These are phyloP conservation scores for Laguncularia racemosa DNA, from an alignment of 345 rosid genomes.

Conservation along the genomic window DNA sequence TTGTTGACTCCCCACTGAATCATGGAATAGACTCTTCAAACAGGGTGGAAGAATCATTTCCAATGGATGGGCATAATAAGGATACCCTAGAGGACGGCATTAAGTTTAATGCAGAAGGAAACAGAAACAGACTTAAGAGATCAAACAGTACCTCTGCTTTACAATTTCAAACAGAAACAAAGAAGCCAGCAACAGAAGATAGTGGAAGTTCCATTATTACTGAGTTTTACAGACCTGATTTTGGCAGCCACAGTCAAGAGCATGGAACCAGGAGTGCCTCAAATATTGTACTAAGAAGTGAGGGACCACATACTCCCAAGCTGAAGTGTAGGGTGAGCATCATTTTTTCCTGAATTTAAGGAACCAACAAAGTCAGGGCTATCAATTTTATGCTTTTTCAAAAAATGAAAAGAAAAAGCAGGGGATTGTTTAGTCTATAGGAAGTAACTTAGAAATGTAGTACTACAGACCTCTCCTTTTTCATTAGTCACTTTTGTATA, in stretches of 20 bases:
- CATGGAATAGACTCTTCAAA: constrained; percentile 18
- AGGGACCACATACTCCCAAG: constrained; percentile 42
- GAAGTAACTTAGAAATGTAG: too few species aligned
- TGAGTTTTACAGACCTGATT: constrained; percentile 63
- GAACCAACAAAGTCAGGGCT: background rate
- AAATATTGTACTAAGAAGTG: constrained; percentile 33
- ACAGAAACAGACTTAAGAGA: constrained; percentile 59
- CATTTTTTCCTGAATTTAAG: constrained; percentile 7
- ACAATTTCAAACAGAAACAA: constrained; percentile 33
- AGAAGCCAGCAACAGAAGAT: constrained; percentile 42
- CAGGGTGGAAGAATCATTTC: constrained; percentile 18
- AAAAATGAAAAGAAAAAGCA: too few species aligned
- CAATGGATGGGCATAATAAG: constrained; percentile 20
- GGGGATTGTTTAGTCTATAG: too few species aligned
- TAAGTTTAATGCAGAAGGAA: constrained; percentile 36
- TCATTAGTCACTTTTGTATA: constrained; percentile 13
- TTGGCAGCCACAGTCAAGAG: constrained; percentile 30
- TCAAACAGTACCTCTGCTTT: constrained; percentile 81
- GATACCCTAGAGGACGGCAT: constrained; percentile 17
- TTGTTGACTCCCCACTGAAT: constrained; percentile 29
- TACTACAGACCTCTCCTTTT: background rate
- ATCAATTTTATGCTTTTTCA: too few species aligned
- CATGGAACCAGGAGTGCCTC: constrained; percentile 24
- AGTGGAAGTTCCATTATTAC: constrained; percentile 54
- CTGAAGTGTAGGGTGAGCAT: constrained; percentile 75